Base-by-base conservation (phyloP, 2,329 filamentous ascomycete species). In the Colletotrichum graminicola region DNA sequence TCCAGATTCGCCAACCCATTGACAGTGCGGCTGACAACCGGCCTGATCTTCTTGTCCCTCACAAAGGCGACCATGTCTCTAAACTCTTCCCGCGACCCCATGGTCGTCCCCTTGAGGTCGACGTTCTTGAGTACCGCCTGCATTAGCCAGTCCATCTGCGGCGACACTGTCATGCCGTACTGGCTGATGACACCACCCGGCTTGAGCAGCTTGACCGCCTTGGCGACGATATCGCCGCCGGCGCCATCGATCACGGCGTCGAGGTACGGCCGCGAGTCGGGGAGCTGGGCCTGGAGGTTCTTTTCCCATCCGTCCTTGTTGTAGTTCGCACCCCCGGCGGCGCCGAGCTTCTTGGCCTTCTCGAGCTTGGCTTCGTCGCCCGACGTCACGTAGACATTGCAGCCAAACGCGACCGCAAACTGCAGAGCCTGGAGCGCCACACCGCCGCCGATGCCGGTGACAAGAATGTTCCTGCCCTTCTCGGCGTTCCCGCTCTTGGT, bases 381-480 rank as follows among this genome's bases (percentile, higher is more conserved):
- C 66, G 91, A 94, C 1, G 92, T 95, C 66, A 97, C 94, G 78
- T 87, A 97, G n/a, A 95, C 92, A 79, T 91, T 90, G 76, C 91
- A 89, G 47, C 94, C 93, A 74, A 90, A 83, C 12, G 89, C 94
- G 16, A 91, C 90, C 14, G 90, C 94, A 81, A 97, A 97, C 79
- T 94, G 87, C 75, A 98, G 83, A 7, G 89, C 92, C 84, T 93
- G 91, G 66, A 98, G 84, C 43, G 95, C 95, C 1, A 98, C 95
- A 54, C 95, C 95, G 45, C 95, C 95, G 0, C 95, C 95, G 80
- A 98, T 97, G 0, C 95, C 95, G 5, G 95, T 98, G 52, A 98
- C 83, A 41, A 98, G 84, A 5, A 98, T 86, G 78, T 97, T 97
- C 73, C 88, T 84, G 2, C 93, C 93, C 0, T 82, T 81, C 68